These are phyloP conservation scores for Castanea sativa DNA, from an alignment of 306 rosid species.

Conservation along the genomic window DNA sequence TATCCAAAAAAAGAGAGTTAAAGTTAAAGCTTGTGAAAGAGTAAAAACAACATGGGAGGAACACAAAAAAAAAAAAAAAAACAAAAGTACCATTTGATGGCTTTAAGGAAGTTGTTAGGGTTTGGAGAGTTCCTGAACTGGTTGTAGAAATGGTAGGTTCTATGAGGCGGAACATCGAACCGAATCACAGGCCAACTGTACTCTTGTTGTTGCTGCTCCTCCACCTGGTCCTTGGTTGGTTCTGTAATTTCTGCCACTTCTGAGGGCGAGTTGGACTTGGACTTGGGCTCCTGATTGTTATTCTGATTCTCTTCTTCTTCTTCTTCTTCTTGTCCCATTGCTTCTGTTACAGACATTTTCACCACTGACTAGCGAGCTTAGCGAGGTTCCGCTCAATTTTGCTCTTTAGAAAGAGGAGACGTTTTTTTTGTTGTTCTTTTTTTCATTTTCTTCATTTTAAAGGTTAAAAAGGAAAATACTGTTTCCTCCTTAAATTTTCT, in stretches of 20 bases:
- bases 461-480: no score
- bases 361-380: no score
- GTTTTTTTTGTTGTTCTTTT: no score
- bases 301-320: neutral
- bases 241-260: slow-evolving; percentile 7
- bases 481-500: no score
- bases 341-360: neutral
- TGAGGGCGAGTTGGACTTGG: slow-evolving; percentile 4
- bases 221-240: neutral
- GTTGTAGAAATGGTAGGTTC: slow-evolving; percentile 66
- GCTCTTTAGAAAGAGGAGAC: no score
- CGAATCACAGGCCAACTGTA: slow-evolving; percentile 56
- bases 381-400: neutral
- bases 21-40: no score
- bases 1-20: neutral
- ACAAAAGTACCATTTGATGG: slow-evolving; percentile 65
- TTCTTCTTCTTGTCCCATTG: slow-evolving; percentile 47
- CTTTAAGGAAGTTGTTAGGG: slow-evolving; percentile 88
- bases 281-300: neutral
- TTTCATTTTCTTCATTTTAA: no score
- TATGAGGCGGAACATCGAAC: slow-evolving; percentile 58
- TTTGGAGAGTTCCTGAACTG: slow-evolving; percentile 65
- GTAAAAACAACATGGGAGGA: no score
- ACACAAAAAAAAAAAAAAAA: neutral
- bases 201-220: slow-evolving; percentile 7